Conservation (phyloP, 1,139 yeast genomes). For the Yamadazyma jaroonii region DNA sequence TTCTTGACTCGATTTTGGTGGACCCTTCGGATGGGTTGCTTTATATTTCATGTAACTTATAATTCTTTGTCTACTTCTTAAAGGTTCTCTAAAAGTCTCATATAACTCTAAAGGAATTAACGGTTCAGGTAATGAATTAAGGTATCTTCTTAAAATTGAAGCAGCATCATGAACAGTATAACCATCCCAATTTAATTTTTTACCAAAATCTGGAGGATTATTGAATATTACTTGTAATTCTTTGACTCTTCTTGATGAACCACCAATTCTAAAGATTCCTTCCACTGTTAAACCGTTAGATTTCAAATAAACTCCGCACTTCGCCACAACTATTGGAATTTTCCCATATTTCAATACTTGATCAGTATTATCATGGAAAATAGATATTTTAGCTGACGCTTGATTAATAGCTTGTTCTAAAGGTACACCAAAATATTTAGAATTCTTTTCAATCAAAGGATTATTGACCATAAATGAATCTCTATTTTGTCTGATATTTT, state of each 20-base stretch:
- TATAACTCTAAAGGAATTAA: conserved; percentile 77
- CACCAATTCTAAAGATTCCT: conserved; percentile 93
- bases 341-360: conserved; percentile 68
- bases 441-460: conserved; percentile 45
- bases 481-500: conserved; percentile 49
- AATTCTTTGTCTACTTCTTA: conserved; percentile 57
- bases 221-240: conserved; percentile 83
- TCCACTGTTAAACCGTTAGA: conserved; percentile 73
- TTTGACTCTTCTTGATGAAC: conserved; percentile 83
- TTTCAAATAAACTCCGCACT: conserved; percentile 85
- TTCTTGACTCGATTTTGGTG: not conserved
- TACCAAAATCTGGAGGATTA: conserved; percentile 85
- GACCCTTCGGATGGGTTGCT: conserved; percentile 39
- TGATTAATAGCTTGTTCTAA: conserved; percentile 65
- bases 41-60: conserved; percentile 60
- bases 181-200: conserved; percentile 85
- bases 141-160: conserved; percentile 76
- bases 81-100: conserved; percentile 77
- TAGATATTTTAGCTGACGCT: conserved; percentile 74
- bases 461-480: conserved; percentile 52
- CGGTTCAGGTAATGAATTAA: conserved; percentile 91
- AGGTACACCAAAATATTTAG: conserved; percentile 81
- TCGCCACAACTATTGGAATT: conserved; percentile 90
- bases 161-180: conserved; percentile 99
- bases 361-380: conserved; percentile 51